These are phyloP conservation scores for Graphium sp. DNA, from an alignment of 2,329 filamentous ascomycete species.

Conservation along the genomic window DNA sequence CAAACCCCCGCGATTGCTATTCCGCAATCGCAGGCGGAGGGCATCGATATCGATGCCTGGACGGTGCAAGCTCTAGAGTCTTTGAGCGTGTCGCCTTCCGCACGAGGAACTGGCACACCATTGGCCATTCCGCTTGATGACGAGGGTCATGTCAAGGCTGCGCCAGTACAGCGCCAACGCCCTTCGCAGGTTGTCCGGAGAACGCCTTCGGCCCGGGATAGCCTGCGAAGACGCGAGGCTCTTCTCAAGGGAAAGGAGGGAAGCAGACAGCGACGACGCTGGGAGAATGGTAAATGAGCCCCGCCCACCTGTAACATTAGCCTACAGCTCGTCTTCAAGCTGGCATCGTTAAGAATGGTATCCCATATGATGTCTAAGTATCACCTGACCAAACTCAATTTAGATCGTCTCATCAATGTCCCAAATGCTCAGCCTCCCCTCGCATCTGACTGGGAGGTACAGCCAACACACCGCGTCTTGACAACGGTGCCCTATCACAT, in stretches of 20 bases:
- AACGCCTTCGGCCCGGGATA: constrained; percentile 34
- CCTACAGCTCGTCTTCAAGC: neutral
- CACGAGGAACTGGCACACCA: constrained; percentile 43
- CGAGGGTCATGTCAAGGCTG: constrained; percentile 4
- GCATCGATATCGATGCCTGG: constrained; percentile 50
- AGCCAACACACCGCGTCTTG: constrained; percentile 65
- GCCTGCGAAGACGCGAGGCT: constrained; percentile 47
- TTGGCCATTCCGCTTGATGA: constrained; percentile 66
- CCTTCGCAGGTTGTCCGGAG: constrained; percentile 15
- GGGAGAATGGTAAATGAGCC: constrained; percentile 96
- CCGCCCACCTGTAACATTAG: no score
- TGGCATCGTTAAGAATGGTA: neutral
- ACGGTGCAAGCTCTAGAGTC: constrained; percentile 39
- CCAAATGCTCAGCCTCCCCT: constrained; percentile 73
- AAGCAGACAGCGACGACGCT: constrained; percentile 67
- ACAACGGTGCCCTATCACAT: constrained; percentile 76
- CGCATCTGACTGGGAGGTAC: constrained; percentile 67
- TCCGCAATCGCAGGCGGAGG: no score
- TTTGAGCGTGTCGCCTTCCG: constrained; percentile 34
- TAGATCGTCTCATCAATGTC: constrained; percentile 74
- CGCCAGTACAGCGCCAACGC: neutral
- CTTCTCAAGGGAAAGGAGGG: constrained; percentile 84
- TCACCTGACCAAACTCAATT: neutral
- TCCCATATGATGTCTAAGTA: neutral
- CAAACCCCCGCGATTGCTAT: constrained; percentile 5